Evolutionary conservation across 208 protist species (phyloP).

Genomic region (Leptomonas seymouri): DNA sequence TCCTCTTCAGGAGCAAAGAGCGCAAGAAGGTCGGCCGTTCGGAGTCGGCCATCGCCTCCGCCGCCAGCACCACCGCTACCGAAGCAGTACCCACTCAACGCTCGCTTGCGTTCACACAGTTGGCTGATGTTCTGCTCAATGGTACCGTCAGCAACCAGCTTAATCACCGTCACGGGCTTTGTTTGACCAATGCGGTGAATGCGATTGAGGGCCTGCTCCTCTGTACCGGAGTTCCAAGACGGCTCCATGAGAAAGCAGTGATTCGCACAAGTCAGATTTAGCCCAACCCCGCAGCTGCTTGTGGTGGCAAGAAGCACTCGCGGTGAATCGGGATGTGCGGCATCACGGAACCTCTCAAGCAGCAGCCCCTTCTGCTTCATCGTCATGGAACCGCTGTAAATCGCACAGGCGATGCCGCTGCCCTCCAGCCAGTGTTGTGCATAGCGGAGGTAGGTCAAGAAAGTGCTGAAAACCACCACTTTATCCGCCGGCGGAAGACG

Average conservation of each 20-base stretch:
- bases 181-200: slow-evolving; percentile 92
- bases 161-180: slow-evolving; percentile 92
- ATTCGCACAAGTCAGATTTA: slow-evolving; percentile 94
- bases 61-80: slow-evolving; percentile 16
- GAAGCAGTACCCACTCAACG: slow-evolving; percentile 68
- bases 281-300: slow-evolving; percentile 90
- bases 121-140: slow-evolving; percentile 97
- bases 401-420: slow-evolving; percentile 39
- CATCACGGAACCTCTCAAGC: slow-evolving; percentile 46
- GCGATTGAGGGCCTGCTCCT: slow-evolving; percentile 92
- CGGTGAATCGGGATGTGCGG: slow-evolving; percentile 13
- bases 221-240: slow-evolving; percentile 91
- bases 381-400: slow-evolving; percentile 55
- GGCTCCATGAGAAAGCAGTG: slow-evolving; percentile 93
- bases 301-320: slow-evolving; percentile 90
- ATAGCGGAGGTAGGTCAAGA: slow-evolving; percentile 92
- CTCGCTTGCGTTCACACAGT: slow-evolving; percentile 92
- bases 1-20: slow-evolving; percentile 47
- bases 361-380: slow-evolving; percentile 59
- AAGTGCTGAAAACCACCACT: slow-evolving; percentile 95
- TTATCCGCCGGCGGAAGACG: slow-evolving; percentile 67
- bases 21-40: slow-evolving; percentile 50
- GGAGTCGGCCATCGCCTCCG: slow-evolving; percentile 33
- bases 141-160: slow-evolving; percentile 93
- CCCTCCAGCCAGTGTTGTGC: slow-evolving; percentile 71